Percentiles rank a stretch among this genome's conserved stretches.
phyloP scores from a whole-genome alignment of 2,329 filamentous ascomycete genomes.

The Chaetomiaceae sp. region DNA sequence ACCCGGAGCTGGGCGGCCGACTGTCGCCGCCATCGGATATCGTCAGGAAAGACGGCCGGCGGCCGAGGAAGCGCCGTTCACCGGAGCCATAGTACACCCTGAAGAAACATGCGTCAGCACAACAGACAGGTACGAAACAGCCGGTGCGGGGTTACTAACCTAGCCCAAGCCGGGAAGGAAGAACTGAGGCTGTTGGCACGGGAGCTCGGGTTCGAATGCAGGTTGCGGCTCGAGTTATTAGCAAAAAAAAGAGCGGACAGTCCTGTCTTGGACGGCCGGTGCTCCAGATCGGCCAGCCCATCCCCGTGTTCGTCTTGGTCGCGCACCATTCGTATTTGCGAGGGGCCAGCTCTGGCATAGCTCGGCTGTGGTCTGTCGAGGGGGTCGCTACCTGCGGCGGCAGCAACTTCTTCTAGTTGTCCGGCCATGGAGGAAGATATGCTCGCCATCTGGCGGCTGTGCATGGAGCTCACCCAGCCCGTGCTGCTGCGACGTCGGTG shows the following conservation, averaged over 20 bases:
- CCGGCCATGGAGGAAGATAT: slow-evolving; percentile 49
- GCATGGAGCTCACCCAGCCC: slow-evolving; percentile 40
- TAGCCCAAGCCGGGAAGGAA: slow-evolving; percentile 50
- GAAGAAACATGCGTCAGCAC: slow-evolving; percentile 2
- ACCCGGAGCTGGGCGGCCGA: slow-evolving; percentile 39
- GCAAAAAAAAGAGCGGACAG: slow-evolving; percentile 48
- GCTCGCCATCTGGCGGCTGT: slow-evolving; percentile 51
- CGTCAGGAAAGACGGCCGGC: slow-evolving; percentile 39
- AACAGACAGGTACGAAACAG: not conserved
- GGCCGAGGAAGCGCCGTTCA: slow-evolving; percentile 48
- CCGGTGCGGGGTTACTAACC: slow-evolving; percentile 28
- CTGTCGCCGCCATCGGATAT: slow-evolving; percentile 43
- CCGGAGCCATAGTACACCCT: slow-evolving; percentile 67
- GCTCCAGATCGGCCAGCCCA: slow-evolving; percentile 53
- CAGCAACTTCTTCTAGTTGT: slow-evolving; percentile 34
- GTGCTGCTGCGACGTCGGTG: slow-evolving; percentile 40
- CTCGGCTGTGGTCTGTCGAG: slow-evolving; percentile 45
- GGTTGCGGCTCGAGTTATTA: slow-evolving; percentile 42
- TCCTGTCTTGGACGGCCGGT: slow-evolving; percentile 48
- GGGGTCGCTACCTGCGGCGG: slow-evolving; percentile 38
- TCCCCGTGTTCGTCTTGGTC: slow-evolving; percentile 60
- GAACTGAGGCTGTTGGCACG: slow-evolving; percentile 38
- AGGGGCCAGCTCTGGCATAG: slow-evolving; percentile 36
- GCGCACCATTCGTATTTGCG: slow-evolving; percentile 42
- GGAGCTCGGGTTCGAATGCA: slow-evolving; percentile 44